Evolutionary conservation across 148 eudicot species (phyloP).

Genomic region (Camellia granthamiana): DNA sequence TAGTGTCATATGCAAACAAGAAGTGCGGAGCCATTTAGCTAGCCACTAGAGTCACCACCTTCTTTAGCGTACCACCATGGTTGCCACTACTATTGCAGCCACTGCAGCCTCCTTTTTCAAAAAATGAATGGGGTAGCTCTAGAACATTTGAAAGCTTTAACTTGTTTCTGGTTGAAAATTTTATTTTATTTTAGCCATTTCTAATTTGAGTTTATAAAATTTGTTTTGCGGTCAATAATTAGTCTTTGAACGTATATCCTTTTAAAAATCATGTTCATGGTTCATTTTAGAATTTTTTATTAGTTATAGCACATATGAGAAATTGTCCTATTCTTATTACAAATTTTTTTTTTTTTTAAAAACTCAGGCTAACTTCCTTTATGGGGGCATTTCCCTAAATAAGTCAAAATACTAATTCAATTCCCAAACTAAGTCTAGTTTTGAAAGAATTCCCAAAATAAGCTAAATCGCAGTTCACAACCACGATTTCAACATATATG

Average conservation of each 20-base stretch:
- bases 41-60: too few relatives aligned
- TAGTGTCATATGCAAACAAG: too few relatives aligned
- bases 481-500: too few relatives aligned
- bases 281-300: neutral
- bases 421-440: too few relatives aligned
- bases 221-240: constrained; percentile 7
- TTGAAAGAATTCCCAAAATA: too few relatives aligned
- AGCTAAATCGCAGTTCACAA: too few relatives aligned
- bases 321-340: neutral
- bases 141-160: neutral
- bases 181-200: constrained; percentile 4
- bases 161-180: neutral
- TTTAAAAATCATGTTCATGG: neutral
- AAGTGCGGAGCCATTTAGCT: too few relatives aligned
- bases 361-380: neutral
- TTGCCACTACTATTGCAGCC: too few relatives aligned
- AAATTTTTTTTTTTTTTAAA: neutral
- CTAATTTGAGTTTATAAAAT: neutral
- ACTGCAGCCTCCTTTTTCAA: neutral
- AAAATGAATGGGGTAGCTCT: neutral
- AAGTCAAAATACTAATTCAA: too few relatives aligned
- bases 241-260: neutral
- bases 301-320: neutral
- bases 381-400: too few relatives aligned
- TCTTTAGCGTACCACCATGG: too few relatives aligned